Evolutionary conservation across 1,284 basidiomycete species (phyloP).

Genomic region (Cystobasidium slooffiae): DNA sequence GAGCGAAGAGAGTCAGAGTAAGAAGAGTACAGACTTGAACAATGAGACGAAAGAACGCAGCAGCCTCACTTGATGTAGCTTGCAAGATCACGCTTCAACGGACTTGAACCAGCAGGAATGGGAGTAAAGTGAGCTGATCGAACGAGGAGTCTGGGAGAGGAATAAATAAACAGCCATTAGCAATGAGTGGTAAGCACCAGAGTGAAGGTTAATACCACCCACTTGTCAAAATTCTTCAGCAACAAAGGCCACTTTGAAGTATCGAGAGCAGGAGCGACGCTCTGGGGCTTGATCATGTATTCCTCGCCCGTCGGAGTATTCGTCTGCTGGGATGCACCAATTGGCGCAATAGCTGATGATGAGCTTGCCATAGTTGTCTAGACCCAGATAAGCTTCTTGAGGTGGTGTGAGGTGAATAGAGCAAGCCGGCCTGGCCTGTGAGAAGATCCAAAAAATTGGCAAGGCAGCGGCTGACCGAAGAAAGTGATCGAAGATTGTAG

Average conservation of each 20-base stretch:
- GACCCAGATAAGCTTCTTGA: background rate
- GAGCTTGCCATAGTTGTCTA: slow-evolving; percentile 7
- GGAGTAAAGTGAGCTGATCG: slow-evolving; percentile 98
- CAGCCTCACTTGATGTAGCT: slow-evolving; percentile 80
- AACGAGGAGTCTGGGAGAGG: slow-evolving; percentile 66
- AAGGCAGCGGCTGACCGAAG: background rate
- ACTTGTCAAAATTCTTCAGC: slow-evolving; percentile 97
- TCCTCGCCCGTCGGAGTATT: background rate
- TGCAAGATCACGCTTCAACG: slow-evolving; percentile 88
- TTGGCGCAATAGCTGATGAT: background rate
- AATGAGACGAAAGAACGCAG: slow-evolving; percentile 22
- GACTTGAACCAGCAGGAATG: slow-evolving; percentile 69
- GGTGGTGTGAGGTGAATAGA: background rate
- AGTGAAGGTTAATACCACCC: slow-evolving; percentile 56
- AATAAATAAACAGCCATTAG: slow-evolving; percentile 96
- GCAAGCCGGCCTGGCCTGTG: too few species aligned
- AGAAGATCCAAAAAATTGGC: too few species aligned
- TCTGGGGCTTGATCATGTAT: slow-evolving; percentile 58
- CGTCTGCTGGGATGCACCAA: slow-evolving; percentile 16
- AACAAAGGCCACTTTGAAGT: slow-evolving; percentile 97
- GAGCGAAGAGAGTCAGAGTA: slow-evolving; percentile 5
- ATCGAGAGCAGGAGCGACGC: slow-evolving; percentile 62
- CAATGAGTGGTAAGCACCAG: slow-evolving; percentile 86
- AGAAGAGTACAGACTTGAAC: background rate
- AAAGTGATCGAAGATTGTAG: background rate